Evolutionary conservation across 2,329 filamentous ascomycete genomes (phyloP), one percentile per base, ranked within the genome.

Genomic region (Colletotrichum cuscutae): DNA sequence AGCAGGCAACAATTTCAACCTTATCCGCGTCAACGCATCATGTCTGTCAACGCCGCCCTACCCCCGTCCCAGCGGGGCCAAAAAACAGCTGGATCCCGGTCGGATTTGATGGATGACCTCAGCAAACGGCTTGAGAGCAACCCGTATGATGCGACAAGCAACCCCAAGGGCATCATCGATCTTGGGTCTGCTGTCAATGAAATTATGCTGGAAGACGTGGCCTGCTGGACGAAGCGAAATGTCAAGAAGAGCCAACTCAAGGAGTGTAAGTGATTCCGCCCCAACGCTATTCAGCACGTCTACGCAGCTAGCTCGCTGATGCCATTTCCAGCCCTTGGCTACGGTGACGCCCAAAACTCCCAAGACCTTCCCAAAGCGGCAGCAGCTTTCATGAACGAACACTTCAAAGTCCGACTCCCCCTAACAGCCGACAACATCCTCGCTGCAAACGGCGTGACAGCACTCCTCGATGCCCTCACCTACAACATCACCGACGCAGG

Each of bases 161-260:
- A 68, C 24, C 68, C 64, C 19, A 62, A 32, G 19, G 68, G 68
- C 2, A 68, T 71, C 7, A 68, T 71, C 7, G 68, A 71, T 28
- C 49, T 71, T 11, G 68, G 68, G 2, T 71, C 68, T 1, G 58
- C 49, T n/a, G 30, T 58, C 37, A 71, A 71, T 24, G 68, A 63
- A 49, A 12, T 71, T 24, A 71, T 71, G 64, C 32, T 71, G 1
- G 68, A 71, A 15, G 65, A 68, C 35, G 32, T 71, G 19, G 52
- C 64, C 1, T 28, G 22, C 1, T 68, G 68, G 68, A 63, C 57
- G 3, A 71, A 26, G 28, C 54, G 64, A n/a, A 62, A 68, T 24
- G 5, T 68, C n/a, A 71, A 71, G 64, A 68, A 58, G 22, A 24
- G 19, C 19, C 49, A 58, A 0, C 15, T 68, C 15, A 71, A 37